phyloP scores from a whole-genome alignment of 306 rosid species.

The Malus sieversii region DNA sequence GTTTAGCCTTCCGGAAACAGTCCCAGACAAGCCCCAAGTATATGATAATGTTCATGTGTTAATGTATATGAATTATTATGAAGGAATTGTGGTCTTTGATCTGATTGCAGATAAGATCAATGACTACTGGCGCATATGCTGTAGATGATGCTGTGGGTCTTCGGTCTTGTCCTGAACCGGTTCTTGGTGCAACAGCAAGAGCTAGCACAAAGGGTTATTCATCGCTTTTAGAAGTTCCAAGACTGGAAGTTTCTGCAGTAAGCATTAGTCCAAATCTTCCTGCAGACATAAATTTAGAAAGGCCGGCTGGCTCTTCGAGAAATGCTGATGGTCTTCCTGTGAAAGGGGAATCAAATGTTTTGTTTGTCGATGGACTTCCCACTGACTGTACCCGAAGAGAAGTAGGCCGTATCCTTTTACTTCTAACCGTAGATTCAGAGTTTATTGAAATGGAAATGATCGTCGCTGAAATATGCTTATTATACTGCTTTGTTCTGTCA shows the following conservation, averaged over 20 bases:
- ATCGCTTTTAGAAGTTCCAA: constrained; percentile 30
- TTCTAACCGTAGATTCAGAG: not conserved
- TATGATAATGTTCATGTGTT: not conserved
- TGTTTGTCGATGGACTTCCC: constrained; percentile 71
- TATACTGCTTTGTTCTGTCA: constrained; percentile 17
- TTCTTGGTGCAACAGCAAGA: constrained; percentile 17
- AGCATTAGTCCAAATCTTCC: constrained; percentile 29
- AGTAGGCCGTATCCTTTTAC: constrained; percentile 81
- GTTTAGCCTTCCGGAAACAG: not conserved
- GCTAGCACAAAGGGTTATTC: constrained; percentile 23
- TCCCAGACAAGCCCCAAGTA: not conserved
- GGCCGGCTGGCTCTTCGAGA: constrained; percentile 28
- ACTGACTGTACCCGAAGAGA: constrained; percentile 80
- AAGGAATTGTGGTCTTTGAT: not conserved
- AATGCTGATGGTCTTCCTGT: constrained; percentile 25
- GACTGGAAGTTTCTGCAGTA: constrained; percentile 21
- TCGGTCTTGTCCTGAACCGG: constrained; percentile 34
- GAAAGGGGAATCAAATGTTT: constrained; percentile 48
- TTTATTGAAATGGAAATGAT: constrained; percentile 12
- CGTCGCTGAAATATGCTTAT: not conserved
- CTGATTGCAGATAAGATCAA: constrained; percentile 35
- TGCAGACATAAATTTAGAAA: constrained; percentile 30
- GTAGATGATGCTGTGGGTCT: constrained; percentile 26
- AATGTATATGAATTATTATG: not conserved
- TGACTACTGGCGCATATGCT: constrained; percentile 29